Evolutionary conservation across 139 green algal species (phyloP).

Genomic region (Yamagishiella unicocca): DNA sequence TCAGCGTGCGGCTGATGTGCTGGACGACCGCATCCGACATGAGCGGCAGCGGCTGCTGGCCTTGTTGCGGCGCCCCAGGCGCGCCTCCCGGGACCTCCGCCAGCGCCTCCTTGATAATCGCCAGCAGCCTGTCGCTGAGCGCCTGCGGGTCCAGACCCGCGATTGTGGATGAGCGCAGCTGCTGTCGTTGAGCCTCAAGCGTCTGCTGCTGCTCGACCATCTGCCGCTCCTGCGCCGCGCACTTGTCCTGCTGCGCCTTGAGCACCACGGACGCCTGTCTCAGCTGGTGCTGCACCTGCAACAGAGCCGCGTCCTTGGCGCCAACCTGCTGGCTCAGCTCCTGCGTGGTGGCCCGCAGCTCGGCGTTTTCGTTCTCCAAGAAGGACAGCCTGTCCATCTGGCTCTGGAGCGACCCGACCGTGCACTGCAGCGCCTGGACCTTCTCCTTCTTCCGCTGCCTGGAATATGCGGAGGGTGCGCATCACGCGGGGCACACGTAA

Average conservation of each 20-base stretch:
- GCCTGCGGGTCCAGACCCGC: conserved; percentile 20
- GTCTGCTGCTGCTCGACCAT: conserved; percentile 26
- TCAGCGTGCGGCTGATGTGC: conserved; percentile 47
- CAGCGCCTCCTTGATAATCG: conserved; percentile 48
- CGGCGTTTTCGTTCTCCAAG: conserved; percentile 47
- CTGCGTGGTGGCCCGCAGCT: conserved; percentile 36
- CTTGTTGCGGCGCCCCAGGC: neutral
- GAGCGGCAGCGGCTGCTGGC: neutral
- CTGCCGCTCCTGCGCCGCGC: conserved; percentile 37
- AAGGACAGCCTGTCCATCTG: conserved; percentile 41
- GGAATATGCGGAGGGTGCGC: no score
- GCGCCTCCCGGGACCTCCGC: neutral
- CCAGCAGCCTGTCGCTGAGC: conserved; percentile 41
- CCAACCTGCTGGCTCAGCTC: conserved; percentile 33
- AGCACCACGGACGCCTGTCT: neutral
- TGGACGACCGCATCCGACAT: conserved; percentile 50
- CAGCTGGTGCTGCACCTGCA: conserved; percentile 15
- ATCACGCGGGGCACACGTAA: no score
- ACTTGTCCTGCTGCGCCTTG: neutral
- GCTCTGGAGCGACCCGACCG: conserved; percentile 44
- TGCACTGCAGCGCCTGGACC: conserved; percentile 53
- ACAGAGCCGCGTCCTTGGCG: conserved; percentile 12
- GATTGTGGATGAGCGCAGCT: conserved; percentile 7
- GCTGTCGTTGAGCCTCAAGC: conserved; percentile 27
- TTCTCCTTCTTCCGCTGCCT: conserved; percentile 68